Evolutionary conservation across 495 filamentous ascomycete genomes (phyloP).

Genomic region (Lindgomyces ingoldianus): DNA sequence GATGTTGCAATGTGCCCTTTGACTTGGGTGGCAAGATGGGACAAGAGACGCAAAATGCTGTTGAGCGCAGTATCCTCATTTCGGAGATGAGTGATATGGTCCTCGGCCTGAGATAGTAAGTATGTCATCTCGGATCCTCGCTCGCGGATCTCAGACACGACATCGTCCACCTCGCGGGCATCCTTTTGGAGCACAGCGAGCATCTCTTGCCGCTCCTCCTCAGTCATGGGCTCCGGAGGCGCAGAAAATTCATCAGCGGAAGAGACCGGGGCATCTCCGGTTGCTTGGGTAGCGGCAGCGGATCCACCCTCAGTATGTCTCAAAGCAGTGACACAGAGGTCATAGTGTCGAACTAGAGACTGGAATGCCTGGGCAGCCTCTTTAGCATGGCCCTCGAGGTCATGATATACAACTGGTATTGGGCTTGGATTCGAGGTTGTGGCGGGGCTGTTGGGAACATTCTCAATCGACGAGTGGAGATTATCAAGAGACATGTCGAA

Average conservation of each 20-base stretch:
- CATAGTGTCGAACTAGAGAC: constrained; percentile 86
- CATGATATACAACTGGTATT: constrained; percentile 67
- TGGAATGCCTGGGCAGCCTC: constrained; percentile 81
- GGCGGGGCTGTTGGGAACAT: constrained; percentile 27
- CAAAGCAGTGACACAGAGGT: constrained; percentile 89
- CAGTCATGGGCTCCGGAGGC: constrained; percentile 67
- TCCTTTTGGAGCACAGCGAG: constrained; percentile 79
- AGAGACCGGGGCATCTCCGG: constrained; percentile 37
- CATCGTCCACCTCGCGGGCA: constrained; percentile 83
- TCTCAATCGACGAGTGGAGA: constrained; percentile 36
- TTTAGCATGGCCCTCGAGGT: constrained; percentile 74
- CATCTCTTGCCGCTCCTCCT: constrained; percentile 79
- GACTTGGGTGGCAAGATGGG: constrained; percentile 64
- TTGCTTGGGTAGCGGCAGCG: constrained; percentile 65
- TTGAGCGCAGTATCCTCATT: constrained; percentile 19
- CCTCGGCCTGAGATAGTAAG: constrained; percentile 58
- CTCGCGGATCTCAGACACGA: constrained; percentile 79
- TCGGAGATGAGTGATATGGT: constrained; percentile 64
- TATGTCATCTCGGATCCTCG: constrained; percentile 74
- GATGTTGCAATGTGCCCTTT: constrained; percentile 65
- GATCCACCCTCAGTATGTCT: constrained; percentile 89
- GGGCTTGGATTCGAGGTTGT: constrained; percentile 43
- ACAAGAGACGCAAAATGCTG: constrained; percentile 12
- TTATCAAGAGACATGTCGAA: constrained; percentile 34
- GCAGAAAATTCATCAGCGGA: constrained; percentile 50